Evolutionary conservation across 768 basidiomycete species (phyloP).

Genomic region (Paxillus involutus): DNA sequence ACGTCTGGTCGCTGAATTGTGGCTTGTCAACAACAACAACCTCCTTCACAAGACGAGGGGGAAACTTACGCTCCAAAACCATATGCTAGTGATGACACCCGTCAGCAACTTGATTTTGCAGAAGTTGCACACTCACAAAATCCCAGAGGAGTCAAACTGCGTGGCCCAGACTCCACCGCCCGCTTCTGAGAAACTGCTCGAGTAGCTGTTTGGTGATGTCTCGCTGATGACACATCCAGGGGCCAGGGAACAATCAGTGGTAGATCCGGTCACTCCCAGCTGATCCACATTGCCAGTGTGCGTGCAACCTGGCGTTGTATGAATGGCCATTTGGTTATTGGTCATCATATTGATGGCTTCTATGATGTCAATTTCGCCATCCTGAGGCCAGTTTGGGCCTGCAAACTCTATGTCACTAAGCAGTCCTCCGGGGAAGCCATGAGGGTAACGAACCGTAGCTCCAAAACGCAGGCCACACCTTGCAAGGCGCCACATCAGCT

Average conservation of each 20-base stretch:
- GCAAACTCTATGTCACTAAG: background rate
- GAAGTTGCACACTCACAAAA: conserved; percentile 37
- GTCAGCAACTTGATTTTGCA: background rate
- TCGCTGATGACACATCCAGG: conserved; percentile 32
- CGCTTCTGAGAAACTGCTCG: conserved; percentile 16
- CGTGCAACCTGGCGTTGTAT: conserved; percentile 43
- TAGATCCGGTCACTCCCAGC: conserved; percentile 28
- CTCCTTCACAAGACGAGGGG: background rate
- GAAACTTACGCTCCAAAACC: conserved; percentile 47
- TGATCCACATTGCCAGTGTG: conserved; percentile 30
- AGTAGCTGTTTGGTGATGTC: conserved; percentile 29
- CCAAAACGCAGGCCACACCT: conserved; percentile 35
- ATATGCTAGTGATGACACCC: conserved; percentile 33
- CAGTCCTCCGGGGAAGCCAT: background rate
- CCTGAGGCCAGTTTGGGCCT: conserved; percentile 39
- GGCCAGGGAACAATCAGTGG: conserved; percentile 20
- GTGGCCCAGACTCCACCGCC: conserved; percentile 72
- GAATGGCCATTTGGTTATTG: conserved; percentile 58
- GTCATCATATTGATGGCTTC: conserved; percentile 56
- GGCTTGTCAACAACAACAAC: conserved; percentile 15
- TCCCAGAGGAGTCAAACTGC: conserved; percentile 61
- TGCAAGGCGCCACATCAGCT: background rate
- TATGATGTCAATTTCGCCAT: conserved; percentile 60
- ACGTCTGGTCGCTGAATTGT: conserved; percentile 34
- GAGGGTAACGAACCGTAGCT: conserved; percentile 21